phyloP scores from a whole-genome alignment of 345 rosid genomes.

The Ceriops tagal region DNA sequence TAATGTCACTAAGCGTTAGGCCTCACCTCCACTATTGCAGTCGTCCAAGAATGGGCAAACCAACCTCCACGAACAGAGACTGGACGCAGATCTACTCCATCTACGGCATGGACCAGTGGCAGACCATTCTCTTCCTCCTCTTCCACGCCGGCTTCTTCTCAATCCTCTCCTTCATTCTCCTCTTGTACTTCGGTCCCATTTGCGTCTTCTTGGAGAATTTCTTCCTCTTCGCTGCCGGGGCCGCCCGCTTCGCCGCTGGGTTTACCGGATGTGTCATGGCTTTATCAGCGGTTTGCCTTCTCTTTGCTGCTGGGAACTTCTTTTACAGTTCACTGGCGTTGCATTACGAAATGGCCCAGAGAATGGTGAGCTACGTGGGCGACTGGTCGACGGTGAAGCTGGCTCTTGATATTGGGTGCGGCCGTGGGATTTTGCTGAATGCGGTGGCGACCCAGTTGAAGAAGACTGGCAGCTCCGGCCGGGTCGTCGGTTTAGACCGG shows the following conservation, averaged over 20 bases:
- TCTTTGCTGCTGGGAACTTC: slow-evolving; percentile 77
- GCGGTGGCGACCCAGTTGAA: slow-evolving; percentile 93
- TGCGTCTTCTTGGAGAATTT: slow-evolving; percentile 44
- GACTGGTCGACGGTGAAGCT: slow-evolving; percentile 91
- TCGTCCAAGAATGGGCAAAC: slow-evolving; percentile 14
- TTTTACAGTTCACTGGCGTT: slow-evolving; percentile 75
- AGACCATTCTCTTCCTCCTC: slow-evolving; percentile 59
- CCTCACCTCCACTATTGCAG: slow-evolving; percentile 11
- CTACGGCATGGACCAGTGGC: slow-evolving; percentile 95
- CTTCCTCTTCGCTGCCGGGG: slow-evolving; percentile 27
- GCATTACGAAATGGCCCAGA: slow-evolving; percentile 81
- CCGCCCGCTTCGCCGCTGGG: slow-evolving; percentile 58
- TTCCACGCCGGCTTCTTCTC: slow-evolving; percentile 67
- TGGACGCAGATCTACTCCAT: slow-evolving; percentile 93
- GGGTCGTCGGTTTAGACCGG: slow-evolving; percentile 88
- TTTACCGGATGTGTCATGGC: slow-evolving; percentile 73
- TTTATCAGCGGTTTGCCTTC: slow-evolving; percentile 65
- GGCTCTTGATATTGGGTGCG: slow-evolving; percentile 94
- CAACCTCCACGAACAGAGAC: slow-evolving; percentile 39
- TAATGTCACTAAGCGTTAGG: slow-evolving; percentile 19
- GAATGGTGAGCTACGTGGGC: slow-evolving; percentile 68
- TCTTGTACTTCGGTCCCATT: slow-evolving; percentile 60
- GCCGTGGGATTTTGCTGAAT: slow-evolving; percentile 84
- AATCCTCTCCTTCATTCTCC: slow-evolving; percentile 53
- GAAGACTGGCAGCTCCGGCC: slow-evolving; percentile 90